These are phyloP conservation scores for Hypoxylon sp. DNA, from an alignment of 2,329 filamentous ascomycete species.

Conservation along the genomic window DNA sequence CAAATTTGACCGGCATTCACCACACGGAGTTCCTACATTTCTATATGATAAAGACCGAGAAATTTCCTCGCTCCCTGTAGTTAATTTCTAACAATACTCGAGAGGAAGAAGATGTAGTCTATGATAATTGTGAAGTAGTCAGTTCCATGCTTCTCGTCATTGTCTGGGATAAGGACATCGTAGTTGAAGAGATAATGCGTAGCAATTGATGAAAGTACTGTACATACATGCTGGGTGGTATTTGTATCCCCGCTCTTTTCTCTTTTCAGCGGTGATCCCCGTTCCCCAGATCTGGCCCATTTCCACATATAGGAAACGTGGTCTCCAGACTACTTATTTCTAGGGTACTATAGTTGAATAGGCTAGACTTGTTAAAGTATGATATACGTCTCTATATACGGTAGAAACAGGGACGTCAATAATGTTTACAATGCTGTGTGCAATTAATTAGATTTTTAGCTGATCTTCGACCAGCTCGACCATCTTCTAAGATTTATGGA, in stretches of 20 bases:
- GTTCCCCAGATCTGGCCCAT: conserved; percentile 36
- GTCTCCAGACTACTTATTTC: conserved; percentile 9
- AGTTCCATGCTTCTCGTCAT: conserved; percentile 18
- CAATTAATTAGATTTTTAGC: conserved; percentile 13
- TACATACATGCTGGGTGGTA: conserved; percentile 23
- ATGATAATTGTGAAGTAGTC: conserved; percentile 7
- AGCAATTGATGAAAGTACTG: conserved; percentile 37
- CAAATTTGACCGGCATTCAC: conserved; percentile 24
- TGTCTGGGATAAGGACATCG: conserved; percentile 14
- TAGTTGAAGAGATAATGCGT: conserved; percentile 20
- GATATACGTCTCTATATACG: conserved; percentile 18
- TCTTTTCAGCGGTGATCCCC: conserved; percentile 30
- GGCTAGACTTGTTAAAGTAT: conserved; percentile 19
- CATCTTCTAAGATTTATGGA: conserved; percentile 11
- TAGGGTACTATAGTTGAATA: conserved; percentile 11
- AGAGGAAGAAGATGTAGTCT: conserved; percentile 5
- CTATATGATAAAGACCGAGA: conserved; percentile 19
- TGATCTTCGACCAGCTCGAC: conserved; percentile 8
- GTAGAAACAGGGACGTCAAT: conserved; percentile 23
- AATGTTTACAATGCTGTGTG: conserved; percentile 4
- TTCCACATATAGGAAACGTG: conserved; percentile 23
- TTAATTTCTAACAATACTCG: conserved; percentile 18
- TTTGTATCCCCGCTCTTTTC: conserved; percentile 33
- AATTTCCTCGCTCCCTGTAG: conserved; percentile 7
- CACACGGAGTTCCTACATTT: conserved; percentile 18